Evolutionary conservation across 257 asterid species (phyloP).

Genomic region (Fraxinus americana): DNA sequence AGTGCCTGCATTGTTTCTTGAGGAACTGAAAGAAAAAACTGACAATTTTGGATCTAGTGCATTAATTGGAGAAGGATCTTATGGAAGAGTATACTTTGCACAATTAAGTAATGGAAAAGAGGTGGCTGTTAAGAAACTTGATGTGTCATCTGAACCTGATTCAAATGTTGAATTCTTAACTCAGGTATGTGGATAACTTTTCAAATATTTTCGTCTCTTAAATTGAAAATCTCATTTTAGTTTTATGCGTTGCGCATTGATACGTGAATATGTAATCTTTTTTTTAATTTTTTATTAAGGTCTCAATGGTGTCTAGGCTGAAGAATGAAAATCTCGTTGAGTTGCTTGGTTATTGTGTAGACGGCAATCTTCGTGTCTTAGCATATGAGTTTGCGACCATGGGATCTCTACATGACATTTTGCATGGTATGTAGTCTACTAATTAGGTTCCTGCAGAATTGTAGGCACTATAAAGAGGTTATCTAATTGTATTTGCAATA

Average conservation of each 20-base stretch:
- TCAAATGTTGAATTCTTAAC: conserved; percentile 81
- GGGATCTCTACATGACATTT: conserved; percentile 97
- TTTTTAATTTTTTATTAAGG: conserved; percentile 43
- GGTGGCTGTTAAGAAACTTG: conserved; percentile 95
- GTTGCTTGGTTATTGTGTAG: conserved; percentile 90
- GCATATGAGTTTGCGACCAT: conserved; percentile 96
- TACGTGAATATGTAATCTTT: conserved; percentile 12
- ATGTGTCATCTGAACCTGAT: conserved; percentile 90
- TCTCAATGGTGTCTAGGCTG: conserved; percentile 89
- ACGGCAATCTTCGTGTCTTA: conserved; percentile 85
- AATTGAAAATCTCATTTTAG: conserved; percentile 3
- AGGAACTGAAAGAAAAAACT: conserved; percentile 82
- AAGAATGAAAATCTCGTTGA: conserved; percentile 93
- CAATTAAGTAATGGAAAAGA: conserved; percentile 64
- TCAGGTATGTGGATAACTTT: conserved; percentile 53
- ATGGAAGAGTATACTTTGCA: conserved; percentile 88
- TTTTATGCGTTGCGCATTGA: conserved; percentile 21
- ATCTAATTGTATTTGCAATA: conserved; percentile 2
- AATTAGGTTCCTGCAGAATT: conserved; percentile 11
- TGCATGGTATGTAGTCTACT: conserved; percentile 68
- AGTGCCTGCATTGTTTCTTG: conserved; percentile 75
- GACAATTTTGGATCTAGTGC: conserved; percentile 85
- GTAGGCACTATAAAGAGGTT: conserved; percentile 6
- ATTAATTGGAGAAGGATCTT: conserved; percentile 91
- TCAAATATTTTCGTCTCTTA: conserved; percentile 11